Conservation (phyloP, 331 rosid genomes). For the Dryas integrifolia region DNA sequence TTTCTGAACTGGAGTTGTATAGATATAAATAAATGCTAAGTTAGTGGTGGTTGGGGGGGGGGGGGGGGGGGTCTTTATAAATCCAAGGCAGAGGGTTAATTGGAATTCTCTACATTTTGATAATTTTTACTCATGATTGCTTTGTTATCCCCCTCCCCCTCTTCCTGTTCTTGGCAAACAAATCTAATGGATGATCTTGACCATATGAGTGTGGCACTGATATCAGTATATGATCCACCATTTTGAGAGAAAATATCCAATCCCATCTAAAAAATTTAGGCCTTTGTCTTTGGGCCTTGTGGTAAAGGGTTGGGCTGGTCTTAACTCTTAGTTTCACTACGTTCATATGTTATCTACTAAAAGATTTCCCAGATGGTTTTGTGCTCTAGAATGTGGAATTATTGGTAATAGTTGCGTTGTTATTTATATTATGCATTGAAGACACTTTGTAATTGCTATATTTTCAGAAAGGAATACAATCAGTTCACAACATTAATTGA, state of each 20-base stretch:
- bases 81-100: neutral
- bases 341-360: neutral
- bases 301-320: neutral
- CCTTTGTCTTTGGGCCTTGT: neutral
- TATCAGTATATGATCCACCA: neutral
- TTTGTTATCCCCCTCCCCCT: no score
- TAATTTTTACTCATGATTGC: neutral
- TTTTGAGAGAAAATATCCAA: neutral
- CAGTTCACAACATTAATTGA: neutral
- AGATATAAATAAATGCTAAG: neutral
- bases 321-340: neutral
- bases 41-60: neutral
- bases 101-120: neutral
- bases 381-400: neutral
- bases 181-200: neutral
- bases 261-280: neutral
- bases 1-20: neutral
- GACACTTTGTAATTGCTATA: neutral
- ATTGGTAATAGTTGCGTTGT: neutral
- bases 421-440: neutral
- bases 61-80: no score
- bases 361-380: neutral
- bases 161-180: neutral
- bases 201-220: neutral
- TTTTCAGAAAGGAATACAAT: neutral